Evolutionary conservation across 2,329 filamentous ascomycete genomes (phyloP).

Genomic region (Ophiostoma perfectum): DNA sequence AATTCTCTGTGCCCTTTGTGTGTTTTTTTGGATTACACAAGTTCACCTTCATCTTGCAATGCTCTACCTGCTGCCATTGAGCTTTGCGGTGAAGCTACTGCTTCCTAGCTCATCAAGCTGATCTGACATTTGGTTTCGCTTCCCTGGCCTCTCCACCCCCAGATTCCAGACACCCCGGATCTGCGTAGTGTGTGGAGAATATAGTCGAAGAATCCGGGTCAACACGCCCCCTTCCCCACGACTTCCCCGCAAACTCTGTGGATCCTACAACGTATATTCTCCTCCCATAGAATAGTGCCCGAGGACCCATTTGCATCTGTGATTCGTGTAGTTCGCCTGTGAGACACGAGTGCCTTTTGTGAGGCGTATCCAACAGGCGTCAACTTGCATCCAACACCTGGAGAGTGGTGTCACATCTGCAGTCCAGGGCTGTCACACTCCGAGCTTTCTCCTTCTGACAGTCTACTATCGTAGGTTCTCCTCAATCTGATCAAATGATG

Average conservation of each 20-base stretch:
- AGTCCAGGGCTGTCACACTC: conserved; percentile 7
- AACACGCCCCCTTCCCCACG: conserved; percentile 9
- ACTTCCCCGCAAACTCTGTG: conserved; percentile 15
- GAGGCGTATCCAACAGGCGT: not conserved
- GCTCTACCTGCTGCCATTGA: too few relatives aligned
- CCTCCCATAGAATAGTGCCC: not conserved
- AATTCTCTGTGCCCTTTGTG: not conserved
- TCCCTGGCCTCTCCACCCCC: conserved; percentile 7
- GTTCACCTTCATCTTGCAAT: too few relatives aligned
- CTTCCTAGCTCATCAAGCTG: not conserved
- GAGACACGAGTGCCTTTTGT: not conserved
- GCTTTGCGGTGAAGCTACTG: not conserved
- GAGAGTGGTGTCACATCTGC: not conserved
- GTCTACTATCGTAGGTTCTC: conserved; percentile 1
- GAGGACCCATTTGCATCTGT: not conserved
- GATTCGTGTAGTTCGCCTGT: not conserved
- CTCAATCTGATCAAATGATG: conserved; percentile 2
- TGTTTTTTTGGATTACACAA: not conserved
- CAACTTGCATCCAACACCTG: not conserved
- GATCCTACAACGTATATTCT: conserved; percentile 1
- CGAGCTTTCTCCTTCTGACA: conserved; percentile 4
- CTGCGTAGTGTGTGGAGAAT: conserved; percentile 3
- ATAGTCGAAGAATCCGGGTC: not conserved
- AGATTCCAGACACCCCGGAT: conserved; percentile 14
- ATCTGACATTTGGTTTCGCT: conserved; percentile 1